Evolutionary conservation across 2,329 filamentous ascomycete species (phyloP).

Genomic region (Akanthomyces dipterigenus): DNA sequence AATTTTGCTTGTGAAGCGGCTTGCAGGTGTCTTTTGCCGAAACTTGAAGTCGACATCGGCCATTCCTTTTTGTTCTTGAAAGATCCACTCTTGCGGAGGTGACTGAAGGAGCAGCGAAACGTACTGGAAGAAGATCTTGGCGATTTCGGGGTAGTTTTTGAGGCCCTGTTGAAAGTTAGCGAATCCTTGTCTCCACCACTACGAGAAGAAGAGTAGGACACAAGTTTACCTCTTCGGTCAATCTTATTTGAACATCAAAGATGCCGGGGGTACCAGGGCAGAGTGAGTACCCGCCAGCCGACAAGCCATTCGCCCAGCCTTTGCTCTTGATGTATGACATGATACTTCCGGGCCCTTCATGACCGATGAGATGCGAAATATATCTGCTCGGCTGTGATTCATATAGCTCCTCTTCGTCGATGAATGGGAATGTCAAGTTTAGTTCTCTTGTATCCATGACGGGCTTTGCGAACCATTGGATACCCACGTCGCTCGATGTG

Average conservation of each 20-base stretch:
- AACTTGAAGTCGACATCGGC: conserved; percentile 93
- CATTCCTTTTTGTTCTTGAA: conserved; percentile 83
- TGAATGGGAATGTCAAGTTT: conserved; percentile 75
- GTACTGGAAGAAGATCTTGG: conserved; percentile 85
- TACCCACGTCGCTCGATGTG: conserved; percentile 44
- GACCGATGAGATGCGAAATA: conserved; percentile 81
- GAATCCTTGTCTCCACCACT: neutral
- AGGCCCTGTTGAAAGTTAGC: conserved; percentile 44
- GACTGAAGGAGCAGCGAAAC: conserved; percentile 76
- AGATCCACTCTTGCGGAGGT: conserved; percentile 85
- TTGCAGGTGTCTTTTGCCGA: conserved; percentile 85
- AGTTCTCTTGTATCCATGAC: conserved; percentile 81
- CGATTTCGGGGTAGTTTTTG: conserved; percentile 73
- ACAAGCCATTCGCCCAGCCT: conserved; percentile 81
- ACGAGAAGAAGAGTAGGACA: neutral
- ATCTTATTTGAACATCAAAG: conserved; percentile 70
- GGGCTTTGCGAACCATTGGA: conserved; percentile 80
- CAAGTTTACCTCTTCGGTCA: conserved; percentile 69
- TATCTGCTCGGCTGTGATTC: conserved; percentile 80
- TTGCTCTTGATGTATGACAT: conserved; percentile 84
- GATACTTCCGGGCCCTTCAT: conserved; percentile 88
- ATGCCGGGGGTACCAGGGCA: conserved; percentile 72
- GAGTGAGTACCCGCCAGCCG: conserved; percentile 66
- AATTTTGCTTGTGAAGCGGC: conserved; percentile 78
- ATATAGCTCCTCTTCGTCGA: conserved; percentile 74